Conservation (phyloP, 306 rosid genomes). For the peach (Prunus persica) region DNA sequence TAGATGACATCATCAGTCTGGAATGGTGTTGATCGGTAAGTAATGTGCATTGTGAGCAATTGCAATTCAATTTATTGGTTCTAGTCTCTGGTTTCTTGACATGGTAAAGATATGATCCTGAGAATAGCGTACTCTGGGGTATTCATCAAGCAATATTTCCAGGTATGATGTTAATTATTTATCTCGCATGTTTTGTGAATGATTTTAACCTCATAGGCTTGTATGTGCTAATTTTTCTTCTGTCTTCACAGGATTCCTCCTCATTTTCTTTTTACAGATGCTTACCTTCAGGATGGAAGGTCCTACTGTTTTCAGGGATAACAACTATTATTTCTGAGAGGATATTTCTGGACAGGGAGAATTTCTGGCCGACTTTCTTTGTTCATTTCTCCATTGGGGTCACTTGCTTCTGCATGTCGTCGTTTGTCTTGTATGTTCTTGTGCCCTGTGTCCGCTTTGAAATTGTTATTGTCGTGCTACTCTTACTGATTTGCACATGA, state of each 20-base stretch:
- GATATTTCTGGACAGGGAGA: slow-evolving; percentile 60
- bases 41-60: neutral
- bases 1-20: neutral
- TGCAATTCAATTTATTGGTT: neutral
- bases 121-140: slow-evolving; percentile 72
- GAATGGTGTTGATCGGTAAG: neutral
- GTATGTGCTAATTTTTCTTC: neutral
- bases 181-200: slow-evolving; percentile 6
- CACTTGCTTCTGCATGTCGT: slow-evolving; percentile 69
- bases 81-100: slow-evolving; percentile 55
- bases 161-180: slow-evolving; percentile 48
- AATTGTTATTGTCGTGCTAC: neutral
- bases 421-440: slow-evolving; percentile 59
- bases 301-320: slow-evolving; percentile 60
- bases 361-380: slow-evolving; percentile 65
- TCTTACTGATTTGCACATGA: neutral
- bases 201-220: slow-evolving; percentile 16
- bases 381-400: slow-evolving; percentile 70
- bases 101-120: slow-evolving; percentile 69
- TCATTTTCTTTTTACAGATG: slow-evolving; percentile 69
- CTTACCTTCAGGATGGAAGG: slow-evolving; percentile 82
- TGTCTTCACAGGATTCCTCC: slow-evolving; percentile 58
- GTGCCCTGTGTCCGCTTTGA: neutral
- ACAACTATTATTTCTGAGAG: slow-evolving; percentile 72
- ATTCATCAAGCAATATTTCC: slow-evolving; percentile 72